Evolutionary conservation across 352 stramenopile species (phyloP).

Genomic region (Globisporangium viniferum): DNA sequence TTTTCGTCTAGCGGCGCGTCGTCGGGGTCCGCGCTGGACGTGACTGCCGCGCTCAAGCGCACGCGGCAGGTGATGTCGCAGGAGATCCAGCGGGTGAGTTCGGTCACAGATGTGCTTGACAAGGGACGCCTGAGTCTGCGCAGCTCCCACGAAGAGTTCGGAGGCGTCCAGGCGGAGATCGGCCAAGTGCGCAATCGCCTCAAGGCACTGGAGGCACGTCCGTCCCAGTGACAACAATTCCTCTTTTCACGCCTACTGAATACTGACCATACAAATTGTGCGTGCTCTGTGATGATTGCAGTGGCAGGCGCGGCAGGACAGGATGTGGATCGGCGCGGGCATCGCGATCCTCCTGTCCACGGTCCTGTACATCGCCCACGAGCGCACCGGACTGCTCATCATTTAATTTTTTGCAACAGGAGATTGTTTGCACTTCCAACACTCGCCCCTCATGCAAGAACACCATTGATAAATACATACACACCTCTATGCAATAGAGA

Average conservation of each 20-base stretch:
- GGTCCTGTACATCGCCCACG: conserved; percentile 71
- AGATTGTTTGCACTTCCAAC: not conserved
- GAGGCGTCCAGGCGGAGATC: conserved; percentile 55
- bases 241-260: no score
- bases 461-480: not conserved
- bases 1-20: not conserved
- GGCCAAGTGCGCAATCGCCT: conserved; percentile 51
- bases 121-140: conserved; percentile 53
- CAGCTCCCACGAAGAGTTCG: conserved; percentile 63
- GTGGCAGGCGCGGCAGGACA: conserved; percentile 76
- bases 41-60: conserved; percentile 63
- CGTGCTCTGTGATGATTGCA: conserved; percentile 16
- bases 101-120: conserved; percentile 66
- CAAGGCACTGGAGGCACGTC: conserved; percentile 41
- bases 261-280: not conserved
- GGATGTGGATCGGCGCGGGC: conserved; percentile 74
- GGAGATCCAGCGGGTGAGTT: conserved; percentile 66
- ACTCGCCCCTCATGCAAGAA: not conserved
- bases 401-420: conserved; percentile 29
- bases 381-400: conserved; percentile 66
- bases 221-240: not conserved
- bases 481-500: not conserved
- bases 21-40: conserved; percentile 43
- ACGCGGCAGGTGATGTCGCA: conserved; percentile 68
- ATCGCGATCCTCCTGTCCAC: conserved; percentile 58